A percentile compares a stretch with the other conserved stretches of the same genome.
These are phyloP conservation scores for Copromyces sp. DNA, from an alignment of 495 filamentous ascomycete genomes.

Conservation along the genomic window DNA sequence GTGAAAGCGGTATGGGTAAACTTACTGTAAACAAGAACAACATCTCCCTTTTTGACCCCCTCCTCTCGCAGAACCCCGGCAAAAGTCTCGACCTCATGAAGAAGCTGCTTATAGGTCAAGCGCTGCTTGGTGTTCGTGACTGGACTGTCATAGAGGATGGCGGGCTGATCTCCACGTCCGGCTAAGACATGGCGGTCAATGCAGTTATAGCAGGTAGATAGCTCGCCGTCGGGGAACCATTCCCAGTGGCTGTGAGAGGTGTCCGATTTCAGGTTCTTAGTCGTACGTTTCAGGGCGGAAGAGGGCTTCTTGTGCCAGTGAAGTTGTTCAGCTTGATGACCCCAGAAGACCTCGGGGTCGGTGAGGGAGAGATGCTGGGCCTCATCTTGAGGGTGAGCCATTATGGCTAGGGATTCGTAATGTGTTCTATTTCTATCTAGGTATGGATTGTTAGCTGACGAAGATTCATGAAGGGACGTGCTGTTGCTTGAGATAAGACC, in stretches of 20 bases:
- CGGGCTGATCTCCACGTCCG: slow-evolving; percentile 59
- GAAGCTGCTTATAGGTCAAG: slow-evolving; percentile 62
- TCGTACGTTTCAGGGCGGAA: slow-evolving; percentile 29
- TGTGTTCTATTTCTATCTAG: not conserved
- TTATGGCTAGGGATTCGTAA: not conserved
- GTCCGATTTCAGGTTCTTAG: slow-evolving; percentile 32
- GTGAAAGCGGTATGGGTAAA: not conserved
- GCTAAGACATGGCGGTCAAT: slow-evolving; percentile 75
- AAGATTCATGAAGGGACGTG: not conserved
- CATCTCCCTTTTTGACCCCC: slow-evolving; percentile 76
- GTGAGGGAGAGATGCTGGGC: slow-evolving; percentile 43
- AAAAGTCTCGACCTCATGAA: slow-evolving; percentile 73
- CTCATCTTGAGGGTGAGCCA: slow-evolving; percentile 38
- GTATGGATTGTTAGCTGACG: not conserved
- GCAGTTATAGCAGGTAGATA: slow-evolving; percentile 86
- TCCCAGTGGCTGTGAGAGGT: slow-evolving; percentile 51
- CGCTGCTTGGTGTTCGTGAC: slow-evolving; percentile 66
- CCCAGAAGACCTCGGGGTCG: slow-evolving; percentile 68
- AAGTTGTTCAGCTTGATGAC: slow-evolving; percentile 58
- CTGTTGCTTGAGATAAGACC: not conserved
- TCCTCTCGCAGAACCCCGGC: slow-evolving; percentile 77
- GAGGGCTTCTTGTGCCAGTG: slow-evolving; percentile 70
- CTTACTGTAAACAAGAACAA: slow-evolving; percentile 88
- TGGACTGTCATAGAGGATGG: slow-evolving; percentile 82
- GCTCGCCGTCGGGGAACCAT: slow-evolving; percentile 80